Evolutionary conservation across 2,329 filamentous ascomycete species (phyloP).

Genomic region (Aureobasidium pullulans): DNA sequence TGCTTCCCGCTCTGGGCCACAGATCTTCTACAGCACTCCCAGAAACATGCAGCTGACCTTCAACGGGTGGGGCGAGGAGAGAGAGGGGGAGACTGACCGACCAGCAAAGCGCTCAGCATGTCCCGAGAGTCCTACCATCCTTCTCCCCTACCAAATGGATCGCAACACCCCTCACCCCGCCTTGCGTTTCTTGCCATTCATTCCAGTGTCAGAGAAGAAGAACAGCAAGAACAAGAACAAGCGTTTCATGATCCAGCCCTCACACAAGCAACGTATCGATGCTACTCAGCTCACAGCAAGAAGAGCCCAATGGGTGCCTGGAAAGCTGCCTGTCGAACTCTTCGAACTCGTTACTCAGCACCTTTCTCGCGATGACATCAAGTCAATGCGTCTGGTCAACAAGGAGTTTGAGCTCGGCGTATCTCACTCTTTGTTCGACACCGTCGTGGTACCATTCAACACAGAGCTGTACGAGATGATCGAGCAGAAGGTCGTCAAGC

Average conservation of each 20-base stretch:
- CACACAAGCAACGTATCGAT: conserved; percentile 8
- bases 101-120: neutral
- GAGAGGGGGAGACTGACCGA: neutral
- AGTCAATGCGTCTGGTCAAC: conserved; percentile 54
- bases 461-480: conserved; percentile 55
- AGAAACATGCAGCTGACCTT: neutral
- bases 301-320: conserved; percentile 10
- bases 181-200: neutral
- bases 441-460: conserved; percentile 59
- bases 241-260: conserved; percentile 6
- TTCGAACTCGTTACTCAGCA: conserved; percentile 50
- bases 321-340: conserved; percentile 52
- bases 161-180: neutral
- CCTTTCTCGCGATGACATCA: conserved; percentile 52
- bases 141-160: conserved; percentile 1
- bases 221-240: neutral
- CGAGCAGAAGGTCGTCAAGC: conserved; percentile 27
- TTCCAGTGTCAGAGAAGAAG: neutral
- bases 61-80: no score
- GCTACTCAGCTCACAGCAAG: neutral
- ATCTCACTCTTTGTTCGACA: conserved; percentile 52
- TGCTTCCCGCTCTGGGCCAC: neutral
- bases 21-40: neutral
- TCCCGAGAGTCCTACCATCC: neutral
- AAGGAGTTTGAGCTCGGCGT: conserved; percentile 52